Evolutionary conservation across 225 moss, liverwort and hornwort species (phyloP), one percentile per base, ranked within the genome.

Genomic region (Sphagnum contortum): DNA sequence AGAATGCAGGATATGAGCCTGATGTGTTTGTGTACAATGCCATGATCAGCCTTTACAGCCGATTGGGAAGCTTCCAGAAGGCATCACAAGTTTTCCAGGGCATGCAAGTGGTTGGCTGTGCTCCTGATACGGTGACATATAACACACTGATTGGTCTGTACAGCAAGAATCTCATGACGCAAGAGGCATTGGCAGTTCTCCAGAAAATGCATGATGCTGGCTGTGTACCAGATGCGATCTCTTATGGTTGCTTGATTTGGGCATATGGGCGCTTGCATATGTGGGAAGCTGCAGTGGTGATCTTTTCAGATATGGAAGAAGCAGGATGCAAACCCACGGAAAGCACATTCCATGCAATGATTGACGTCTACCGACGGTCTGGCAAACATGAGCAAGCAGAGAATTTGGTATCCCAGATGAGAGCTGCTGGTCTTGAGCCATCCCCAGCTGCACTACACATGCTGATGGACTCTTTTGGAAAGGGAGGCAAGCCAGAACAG

Each of bases 381-480:
- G 81, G 81, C 4, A 81, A 72, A 69, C 66, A 78, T 46, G 70
- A 76, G 57, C 73, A 79, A 11, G 72, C 76, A 62, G 61, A 79
- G 47, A 63, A 50, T 2, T 47, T 78, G 50, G 68, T 85, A 13
- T 57, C 48, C 45, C 58, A 70, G 44, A 81, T 86, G 85, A 72
- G 72, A 70, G 48, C 50, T 48, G 61, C 55, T 45, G 77, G 79
- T 49, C 49, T 86, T 68, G 71, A 81, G 64, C 76, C 83, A 3
- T 78, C 77, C 48, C 64, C 64, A 62, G 72, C 83, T 60, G 68
- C 68, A 5, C 70, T 75, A 71, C 64, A 77, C 61, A 72, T 82
- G 77, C 58, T 82, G 48, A 78, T 79, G 77, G 82, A 87, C 75
- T 87, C 79, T 49, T 74, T 70, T 48, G 80, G 83, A 50, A 68